Evolutionary conservation across 2,329 filamentous ascomycete genomes (phyloP).

Genomic region (Aaosphaeria arxii): DNA sequence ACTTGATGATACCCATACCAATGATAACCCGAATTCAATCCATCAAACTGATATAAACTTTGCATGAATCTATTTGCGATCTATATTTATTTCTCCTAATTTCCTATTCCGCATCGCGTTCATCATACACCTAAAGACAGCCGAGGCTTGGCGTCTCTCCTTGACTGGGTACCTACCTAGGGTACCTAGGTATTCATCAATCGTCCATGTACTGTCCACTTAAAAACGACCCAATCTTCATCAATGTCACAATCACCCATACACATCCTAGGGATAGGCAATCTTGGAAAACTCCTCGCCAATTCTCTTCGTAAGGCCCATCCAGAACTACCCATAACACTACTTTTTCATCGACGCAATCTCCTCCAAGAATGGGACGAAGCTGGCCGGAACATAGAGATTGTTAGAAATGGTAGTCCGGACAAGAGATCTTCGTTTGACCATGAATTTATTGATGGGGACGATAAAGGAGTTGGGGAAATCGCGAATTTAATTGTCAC

Average conservation of each 20-base stretch:
- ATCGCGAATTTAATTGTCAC: constrained; percentile 72
- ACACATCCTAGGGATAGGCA: constrained; percentile 74
- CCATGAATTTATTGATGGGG: not conserved
- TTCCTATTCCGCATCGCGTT: too few relatives aligned
- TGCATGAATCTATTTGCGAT: too few relatives aligned
- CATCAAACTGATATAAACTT: too few relatives aligned
- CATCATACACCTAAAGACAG: not conserved
- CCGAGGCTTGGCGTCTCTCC: not conserved
- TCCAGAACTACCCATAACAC: constrained; percentile 65
- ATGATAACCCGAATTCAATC: too few relatives aligned
- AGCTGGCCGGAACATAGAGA: constrained; percentile 35
- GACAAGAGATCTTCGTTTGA: constrained; percentile 19
- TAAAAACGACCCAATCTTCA: not conserved
- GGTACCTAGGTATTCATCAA: too few relatives aligned
- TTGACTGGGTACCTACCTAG: too few relatives aligned
- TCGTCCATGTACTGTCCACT: too few relatives aligned
- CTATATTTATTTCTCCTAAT: too few relatives aligned
- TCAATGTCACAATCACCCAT: constrained; percentile 41
- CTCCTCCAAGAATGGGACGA: constrained; percentile 45
- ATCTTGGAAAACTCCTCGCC: constrained; percentile 74
- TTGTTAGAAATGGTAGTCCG: constrained; percentile 44
- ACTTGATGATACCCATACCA: too few relatives aligned
- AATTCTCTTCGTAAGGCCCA: constrained; percentile 60
- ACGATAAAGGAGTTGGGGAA: constrained; percentile 13
- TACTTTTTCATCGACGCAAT: constrained; percentile 63